Conservation (phyloP, 208 protist species). For the Crithidia fasciculata region DNA sequence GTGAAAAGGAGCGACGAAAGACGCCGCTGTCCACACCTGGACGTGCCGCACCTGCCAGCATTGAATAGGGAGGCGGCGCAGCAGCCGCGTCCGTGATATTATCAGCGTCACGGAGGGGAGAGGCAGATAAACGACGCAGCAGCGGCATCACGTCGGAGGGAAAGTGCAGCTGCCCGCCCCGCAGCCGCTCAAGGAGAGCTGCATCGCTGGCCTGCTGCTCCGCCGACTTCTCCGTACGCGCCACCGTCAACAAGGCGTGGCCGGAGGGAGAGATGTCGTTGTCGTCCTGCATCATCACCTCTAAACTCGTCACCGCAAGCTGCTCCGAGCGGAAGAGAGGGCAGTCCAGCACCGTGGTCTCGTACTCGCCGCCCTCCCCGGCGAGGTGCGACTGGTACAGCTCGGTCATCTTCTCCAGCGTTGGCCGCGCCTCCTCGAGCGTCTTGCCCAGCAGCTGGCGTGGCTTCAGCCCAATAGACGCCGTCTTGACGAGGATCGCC, state of each 20-base stretch:
- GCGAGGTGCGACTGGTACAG: constrained; percentile 93
- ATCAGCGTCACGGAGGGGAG: not conserved
- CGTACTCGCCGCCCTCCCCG: constrained; percentile 99
- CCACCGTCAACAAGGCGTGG: constrained; percentile 57
- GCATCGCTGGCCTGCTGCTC: constrained; percentile 40
- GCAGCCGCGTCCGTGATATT: too few species aligned
- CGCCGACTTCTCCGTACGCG: constrained; percentile 43
- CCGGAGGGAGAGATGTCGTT: constrained; percentile 83
- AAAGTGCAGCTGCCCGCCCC: constrained; percentile 19
- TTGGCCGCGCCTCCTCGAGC: constrained; percentile 73
- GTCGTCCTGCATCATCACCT: constrained; percentile 78
- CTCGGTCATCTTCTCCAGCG: constrained; percentile 55
- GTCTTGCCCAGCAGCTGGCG: constrained; percentile 89
- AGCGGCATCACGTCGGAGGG: constrained; percentile 36
- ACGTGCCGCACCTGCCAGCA: not conserved
- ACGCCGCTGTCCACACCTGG: not conserved
- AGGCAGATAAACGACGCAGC: constrained; percentile 7
- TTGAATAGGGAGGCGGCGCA: not conserved
- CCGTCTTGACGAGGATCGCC: constrained; percentile 97
- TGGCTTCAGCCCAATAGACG: constrained; percentile 92
- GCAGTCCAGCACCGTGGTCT: constrained; percentile 98
- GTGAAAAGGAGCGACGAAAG: not conserved
- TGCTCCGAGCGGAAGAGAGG: constrained; percentile 81
- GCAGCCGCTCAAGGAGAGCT: constrained; percentile 40
- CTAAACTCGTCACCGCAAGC: constrained; percentile 41